Percentiles rank a stretch among this genome's conserved stretches.
phyloP scores from a whole-genome alignment of 768 basidiomycete genomes.

The Auricularia sp. region DNA sequence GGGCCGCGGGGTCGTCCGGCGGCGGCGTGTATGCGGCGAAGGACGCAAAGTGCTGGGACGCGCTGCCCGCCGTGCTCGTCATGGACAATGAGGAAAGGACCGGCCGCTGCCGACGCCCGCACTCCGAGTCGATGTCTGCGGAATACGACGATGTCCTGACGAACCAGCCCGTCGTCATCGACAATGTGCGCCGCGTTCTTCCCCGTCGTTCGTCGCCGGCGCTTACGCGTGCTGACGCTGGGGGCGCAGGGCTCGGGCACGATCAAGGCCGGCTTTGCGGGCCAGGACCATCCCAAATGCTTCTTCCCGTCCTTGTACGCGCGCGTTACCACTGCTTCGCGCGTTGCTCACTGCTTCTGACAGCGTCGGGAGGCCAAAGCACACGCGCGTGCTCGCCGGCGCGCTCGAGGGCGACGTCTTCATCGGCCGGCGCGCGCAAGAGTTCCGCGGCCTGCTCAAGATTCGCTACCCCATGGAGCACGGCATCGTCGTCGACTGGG shows the following conservation, averaged over 20 bases:
- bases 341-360: neutral
- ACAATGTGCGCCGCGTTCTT: constrained; percentile 59
- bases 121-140: constrained; percentile 46
- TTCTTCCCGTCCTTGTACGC: constrained; percentile 97
- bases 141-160: constrained; percentile 92
- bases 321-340: too few relatives aligned
- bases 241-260: constrained; percentile 79
- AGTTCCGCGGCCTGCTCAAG: constrained; percentile 89
- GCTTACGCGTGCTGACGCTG: constrained; percentile 3
- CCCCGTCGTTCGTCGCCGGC: neutral
- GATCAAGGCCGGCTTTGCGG: constrained; percentile 98
- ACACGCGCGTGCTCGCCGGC: constrained; percentile 95
- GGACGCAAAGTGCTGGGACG: constrained; percentile 1
- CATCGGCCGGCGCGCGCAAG: constrained; percentile 91
- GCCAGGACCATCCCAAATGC: constrained; percentile 97
- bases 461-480: constrained; percentile 99
- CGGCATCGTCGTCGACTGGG: constrained; percentile 98
- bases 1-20: constrained; percentile 39
- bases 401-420: constrained; percentile 94
- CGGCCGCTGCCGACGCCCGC: too few relatives aligned
- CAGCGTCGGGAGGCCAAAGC: constrained; percentile 94
- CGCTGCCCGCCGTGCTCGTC: neutral
- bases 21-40: constrained; percentile 29
- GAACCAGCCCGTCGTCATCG: constrained; percentile 97
- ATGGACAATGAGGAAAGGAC: neutral